These are phyloP conservation scores for Aspergillus nomiae DNA, from an alignment of 2,329 filamentous ascomycete genomes.

Conservation along the genomic window DNA sequence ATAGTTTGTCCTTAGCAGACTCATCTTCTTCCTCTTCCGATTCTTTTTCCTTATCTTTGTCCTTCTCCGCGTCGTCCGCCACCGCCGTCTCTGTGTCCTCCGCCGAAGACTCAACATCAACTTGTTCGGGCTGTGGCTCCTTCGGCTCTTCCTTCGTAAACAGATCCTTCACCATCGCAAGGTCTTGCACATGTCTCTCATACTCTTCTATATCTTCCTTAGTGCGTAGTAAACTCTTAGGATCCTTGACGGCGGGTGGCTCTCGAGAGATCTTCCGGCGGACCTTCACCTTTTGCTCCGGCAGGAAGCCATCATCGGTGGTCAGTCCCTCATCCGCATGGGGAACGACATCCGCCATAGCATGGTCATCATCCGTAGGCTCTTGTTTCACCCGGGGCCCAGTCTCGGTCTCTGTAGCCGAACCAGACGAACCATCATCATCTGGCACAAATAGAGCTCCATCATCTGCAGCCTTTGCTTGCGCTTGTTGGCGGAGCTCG, in stretches of 20 bases:
- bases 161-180: constrained; percentile 42
- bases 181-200: constrained; percentile 42
- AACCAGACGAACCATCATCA: constrained; percentile 17
- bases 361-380: constrained; percentile 49
- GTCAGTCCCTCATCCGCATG: constrained; percentile 26
- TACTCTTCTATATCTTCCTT: constrained; percentile 47
- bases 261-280: constrained; percentile 33
- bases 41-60: constrained; percentile 23
- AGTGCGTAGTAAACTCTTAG: constrained; percentile 40
- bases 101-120: neutral
- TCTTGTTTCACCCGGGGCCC: constrained; percentile 55
- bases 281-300: constrained; percentile 37
- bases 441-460: constrained; percentile 22
- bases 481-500: constrained; percentile 40
- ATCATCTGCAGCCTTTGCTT: constrained; percentile 35
- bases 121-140: constrained; percentile 18
- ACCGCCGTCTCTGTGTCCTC: constrained; percentile 19
- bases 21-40: constrained; percentile 32
- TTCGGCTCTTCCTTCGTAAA: constrained; percentile 30
- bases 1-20: constrained; percentile 41
- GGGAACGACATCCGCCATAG: constrained; percentile 38
- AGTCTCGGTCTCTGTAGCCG: constrained; percentile 11
- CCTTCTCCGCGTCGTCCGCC: constrained; percentile 15
- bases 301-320: constrained; percentile 37
- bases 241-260: constrained; percentile 25